Base-by-base conservation (phyloP, 805 yeast genomes). In the Pichia rugopelliculosa region DNA sequence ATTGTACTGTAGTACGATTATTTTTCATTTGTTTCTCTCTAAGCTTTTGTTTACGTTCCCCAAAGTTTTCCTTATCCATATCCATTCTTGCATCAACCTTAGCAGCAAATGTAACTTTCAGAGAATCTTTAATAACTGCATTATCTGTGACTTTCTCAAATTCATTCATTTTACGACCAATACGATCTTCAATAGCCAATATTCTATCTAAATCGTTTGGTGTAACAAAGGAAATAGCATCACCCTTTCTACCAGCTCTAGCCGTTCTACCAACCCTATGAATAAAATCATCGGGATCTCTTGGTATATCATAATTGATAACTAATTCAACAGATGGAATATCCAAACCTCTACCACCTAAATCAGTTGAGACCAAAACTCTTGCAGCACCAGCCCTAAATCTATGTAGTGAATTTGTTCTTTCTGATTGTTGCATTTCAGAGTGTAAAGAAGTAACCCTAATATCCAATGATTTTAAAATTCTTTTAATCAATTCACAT, bases 201-300 rank as follows among this genome's bases (percentile, higher is more conserved):
- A 93, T 75, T 58, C 98, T 75, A 23, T 73, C 75, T 13, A 93
- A 82, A 61, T 91, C 99, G 50, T 84, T 79, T 57, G 90, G 96
- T 1, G 95, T 79, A 4, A 93, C 84, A 49, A 93, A 74, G 13
- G 93, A 79, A 1, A 93, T 71, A 7, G 95, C 77, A 53, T 80
- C 87, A 68, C 99, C 99, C 44, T 71, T 68, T 57, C 95, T 75
- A 2, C 98, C 98, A 3, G 98, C 98, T 76, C 99, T 85, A 10
- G 98, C 99, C 30, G 96, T 89, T 72, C 97, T 83, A 48, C 97
- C 97, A 30, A 90, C 96, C 67, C 96, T 73, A 64, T 85, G 95
- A 55, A 85, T 82, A 59, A 83, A 85, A 11, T 89, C 87, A 63
- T 85, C 87, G 6, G 91, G 85, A 60, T 85, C 93, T 21, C 87